Conservation (phyloP, 257 asterid species). For the Solanum appendiculatum region DNA sequence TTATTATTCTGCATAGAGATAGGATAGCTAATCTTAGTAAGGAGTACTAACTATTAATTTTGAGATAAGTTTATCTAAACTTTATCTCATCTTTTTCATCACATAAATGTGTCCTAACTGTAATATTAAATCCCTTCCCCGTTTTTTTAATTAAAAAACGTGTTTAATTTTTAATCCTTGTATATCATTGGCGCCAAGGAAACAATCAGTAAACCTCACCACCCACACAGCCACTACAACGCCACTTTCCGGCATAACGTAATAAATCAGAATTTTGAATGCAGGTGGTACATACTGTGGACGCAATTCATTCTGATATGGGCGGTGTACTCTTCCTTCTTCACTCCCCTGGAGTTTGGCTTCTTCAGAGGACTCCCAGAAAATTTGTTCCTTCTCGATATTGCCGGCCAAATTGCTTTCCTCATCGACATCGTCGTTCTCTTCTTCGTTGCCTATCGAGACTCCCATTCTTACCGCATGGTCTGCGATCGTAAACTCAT, state of each 20-base stretch:
- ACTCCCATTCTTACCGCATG: constrained; percentile 41
- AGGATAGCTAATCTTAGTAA: no score
- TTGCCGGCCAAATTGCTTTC: constrained; percentile 63
- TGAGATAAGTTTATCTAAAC: neutral
- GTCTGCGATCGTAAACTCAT: constrained; percentile 40
- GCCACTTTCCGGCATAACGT: neutral
- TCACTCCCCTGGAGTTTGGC: constrained; percentile 70
- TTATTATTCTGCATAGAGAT: no score
- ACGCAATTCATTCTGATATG: constrained; percentile 52
- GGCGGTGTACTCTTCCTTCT: constrained; percentile 76
- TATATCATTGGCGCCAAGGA: neutral
- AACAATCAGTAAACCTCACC: neutral
- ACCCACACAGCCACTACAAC: neutral
- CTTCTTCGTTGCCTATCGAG: constrained; percentile 55
- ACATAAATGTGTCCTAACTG: neutral
- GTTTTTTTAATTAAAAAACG: neutral
- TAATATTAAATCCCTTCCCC: neutral
- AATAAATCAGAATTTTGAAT: neutral
- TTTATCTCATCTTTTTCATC: neutral
- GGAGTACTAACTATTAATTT: no score
- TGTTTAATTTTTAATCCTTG: neutral
- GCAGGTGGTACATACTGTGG: constrained; percentile 66
- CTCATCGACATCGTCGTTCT: constrained; percentile 41
- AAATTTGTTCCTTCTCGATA: constrained; percentile 56
- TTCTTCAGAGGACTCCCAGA: constrained; percentile 70